These are phyloP conservation scores for Aureobasidium sp. DNA, from an alignment of 2,329 filamentous ascomycete species.

Conservation along the genomic window DNA sequence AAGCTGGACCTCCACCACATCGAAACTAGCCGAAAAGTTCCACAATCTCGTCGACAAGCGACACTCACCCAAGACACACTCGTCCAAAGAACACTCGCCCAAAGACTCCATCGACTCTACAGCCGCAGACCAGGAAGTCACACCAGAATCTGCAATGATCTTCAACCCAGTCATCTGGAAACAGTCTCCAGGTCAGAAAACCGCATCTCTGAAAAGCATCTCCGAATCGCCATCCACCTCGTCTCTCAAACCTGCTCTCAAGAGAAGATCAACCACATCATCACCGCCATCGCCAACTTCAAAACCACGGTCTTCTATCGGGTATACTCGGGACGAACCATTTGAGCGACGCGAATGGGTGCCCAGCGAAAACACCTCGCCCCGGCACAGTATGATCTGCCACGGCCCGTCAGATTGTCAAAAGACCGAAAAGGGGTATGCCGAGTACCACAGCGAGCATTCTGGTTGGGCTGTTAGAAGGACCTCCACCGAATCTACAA, in stretches of 20 bases:
- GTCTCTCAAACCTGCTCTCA: not conserved
- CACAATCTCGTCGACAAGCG: not conserved
- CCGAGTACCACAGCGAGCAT: not conserved
- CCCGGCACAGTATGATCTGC: not conserved
- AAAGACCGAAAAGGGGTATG: not conserved
- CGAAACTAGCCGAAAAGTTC: not conserved
- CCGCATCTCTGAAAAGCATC: not conserved
- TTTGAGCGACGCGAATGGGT: not conserved
- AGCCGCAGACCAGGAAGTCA: not conserved
- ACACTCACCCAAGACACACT: not conserved
- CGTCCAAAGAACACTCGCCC: not conserved
- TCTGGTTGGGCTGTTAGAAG: not conserved
- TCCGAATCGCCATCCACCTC: too few species aligned
- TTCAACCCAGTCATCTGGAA: not conserved
- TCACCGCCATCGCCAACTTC: not conserved
- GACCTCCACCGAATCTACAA: not conserved
- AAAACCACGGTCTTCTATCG: not conserved
- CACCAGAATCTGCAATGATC: not conserved
- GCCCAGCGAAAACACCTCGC: not conserved
- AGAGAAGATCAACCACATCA: not conserved
- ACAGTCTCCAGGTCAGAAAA: not conserved
- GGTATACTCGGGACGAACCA: not conserved
- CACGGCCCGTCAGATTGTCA: not conserved
- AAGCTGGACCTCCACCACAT: not conserved
- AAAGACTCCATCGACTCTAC: not conserved